phyloP scores from a whole-genome alignment of 1,139 yeast genomes.

The Torulaspora pretoriensis region DNA sequence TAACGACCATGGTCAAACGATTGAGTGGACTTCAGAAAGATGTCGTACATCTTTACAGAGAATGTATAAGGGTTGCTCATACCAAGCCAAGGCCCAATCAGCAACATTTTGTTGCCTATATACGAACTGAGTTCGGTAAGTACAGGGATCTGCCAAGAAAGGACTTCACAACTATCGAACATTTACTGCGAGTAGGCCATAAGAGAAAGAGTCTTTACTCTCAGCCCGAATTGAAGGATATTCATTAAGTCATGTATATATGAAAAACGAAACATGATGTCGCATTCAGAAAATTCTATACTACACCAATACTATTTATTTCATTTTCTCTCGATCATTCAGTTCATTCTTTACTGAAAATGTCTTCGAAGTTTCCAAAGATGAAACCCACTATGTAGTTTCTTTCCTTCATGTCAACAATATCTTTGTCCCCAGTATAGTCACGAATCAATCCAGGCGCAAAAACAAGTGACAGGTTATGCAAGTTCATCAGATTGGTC shows the following conservation, averaged over 20 bases:
- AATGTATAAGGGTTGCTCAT: constrained; percentile 51
- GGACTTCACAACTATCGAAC: constrained; percentile 84
- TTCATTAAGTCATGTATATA: constrained; percentile 36
- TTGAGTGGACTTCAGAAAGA: constrained; percentile 61
- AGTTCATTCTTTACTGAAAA: constrained; percentile 8
- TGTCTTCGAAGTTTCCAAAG: constrained; percentile 45
- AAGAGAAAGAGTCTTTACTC: constrained; percentile 71
- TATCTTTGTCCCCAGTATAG: constrained; percentile 74
- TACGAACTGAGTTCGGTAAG: constrained; percentile 59
- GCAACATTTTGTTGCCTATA: constrained; percentile 37
- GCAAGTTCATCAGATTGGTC: constrained; percentile 70
- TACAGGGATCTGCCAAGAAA: constrained; percentile 59
- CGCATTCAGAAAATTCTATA: background rate
- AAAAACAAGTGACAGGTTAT: constrained; percentile 85
- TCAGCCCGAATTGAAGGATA: constrained; percentile 61
- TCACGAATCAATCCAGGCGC: constrained; percentile 93
- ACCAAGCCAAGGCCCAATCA: constrained; percentile 49
- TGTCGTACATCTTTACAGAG: constrained; percentile 59
- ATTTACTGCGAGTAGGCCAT: constrained; percentile 71
- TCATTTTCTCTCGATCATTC: background rate
- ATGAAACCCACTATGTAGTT: constrained; percentile 77
- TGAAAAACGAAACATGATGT: background rate
- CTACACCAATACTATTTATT: background rate
- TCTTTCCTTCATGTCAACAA: constrained; percentile 78
- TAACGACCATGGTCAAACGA: constrained; percentile 19